Conservation (phyloP, 2,329 filamentous ascomycete species). For the Claviceps fusiformis region DNA sequence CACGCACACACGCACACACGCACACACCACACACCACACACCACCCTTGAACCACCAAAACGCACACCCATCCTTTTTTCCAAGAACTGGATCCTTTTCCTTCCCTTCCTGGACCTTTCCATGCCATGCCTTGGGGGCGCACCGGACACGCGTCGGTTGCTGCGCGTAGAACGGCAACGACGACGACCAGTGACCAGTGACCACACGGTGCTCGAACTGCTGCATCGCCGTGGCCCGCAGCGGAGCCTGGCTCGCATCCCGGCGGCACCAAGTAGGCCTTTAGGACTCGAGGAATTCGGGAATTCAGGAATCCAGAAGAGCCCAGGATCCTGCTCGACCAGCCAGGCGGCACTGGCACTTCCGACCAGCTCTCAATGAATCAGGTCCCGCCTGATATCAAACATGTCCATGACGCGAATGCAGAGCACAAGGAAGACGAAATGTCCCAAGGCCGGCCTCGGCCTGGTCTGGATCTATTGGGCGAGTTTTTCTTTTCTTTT, state of each 20-base stretch:
- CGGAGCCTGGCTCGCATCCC: background rate
- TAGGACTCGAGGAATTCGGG: background rate
- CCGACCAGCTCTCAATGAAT: background rate
- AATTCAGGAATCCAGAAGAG: background rate
- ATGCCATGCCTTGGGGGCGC: constrained; percentile 9
- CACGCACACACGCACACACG: no score
- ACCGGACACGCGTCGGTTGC: background rate
- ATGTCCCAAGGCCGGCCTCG: no score
- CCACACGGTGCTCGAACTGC: background rate
- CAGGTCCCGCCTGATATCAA: background rate
- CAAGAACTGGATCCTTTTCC: constrained; percentile 15
- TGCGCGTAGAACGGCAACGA: constrained; percentile 15
- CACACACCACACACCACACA: no score
- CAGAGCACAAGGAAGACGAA: background rate
- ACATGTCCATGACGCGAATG: background rate
- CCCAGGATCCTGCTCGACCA: constrained; percentile 1
- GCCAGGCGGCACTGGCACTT: constrained; percentile 1
- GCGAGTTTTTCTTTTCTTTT: background rate
- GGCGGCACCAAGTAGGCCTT: background rate
- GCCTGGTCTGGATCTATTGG: background rate
- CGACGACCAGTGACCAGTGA: background rate
- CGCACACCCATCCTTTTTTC: background rate
- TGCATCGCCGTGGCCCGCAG: constrained; percentile 1
- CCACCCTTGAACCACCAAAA: no score
- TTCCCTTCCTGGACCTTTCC: constrained; percentile 13